phyloP scores from a whole-genome alignment of 2,329 filamentous ascomycete genomes.

The Lachnellula willkommii region DNA sequence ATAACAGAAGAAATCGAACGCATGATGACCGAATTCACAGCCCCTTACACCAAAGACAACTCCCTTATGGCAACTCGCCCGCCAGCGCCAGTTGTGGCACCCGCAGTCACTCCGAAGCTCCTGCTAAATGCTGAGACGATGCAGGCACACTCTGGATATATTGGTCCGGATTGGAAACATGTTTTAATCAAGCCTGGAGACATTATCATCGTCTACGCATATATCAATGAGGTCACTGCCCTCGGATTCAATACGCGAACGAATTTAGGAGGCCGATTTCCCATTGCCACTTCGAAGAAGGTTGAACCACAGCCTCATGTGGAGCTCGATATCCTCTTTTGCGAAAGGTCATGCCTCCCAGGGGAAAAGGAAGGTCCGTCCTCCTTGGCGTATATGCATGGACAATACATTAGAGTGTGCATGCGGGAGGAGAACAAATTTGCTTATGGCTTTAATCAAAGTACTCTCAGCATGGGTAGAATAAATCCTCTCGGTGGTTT shows the following conservation, averaged over 20 bases:
- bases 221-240: slow-evolving; percentile 3
- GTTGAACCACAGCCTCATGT: slow-evolving; percentile 2
- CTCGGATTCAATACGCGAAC: slow-evolving; percentile 7
- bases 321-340: background rate
- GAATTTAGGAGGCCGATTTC: slow-evolving; percentile 5
- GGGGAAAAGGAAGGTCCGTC: background rate
- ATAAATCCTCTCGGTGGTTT: background rate
- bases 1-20: slow-evolving; percentile 4
- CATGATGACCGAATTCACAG: slow-evolving; percentile 7
- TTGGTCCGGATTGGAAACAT: slow-evolving; percentile 7
- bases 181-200: slow-evolving; percentile 2
- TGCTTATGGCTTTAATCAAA: slow-evolving; percentile 3
- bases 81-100: slow-evolving; percentile 3
- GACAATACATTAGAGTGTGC: slow-evolving; percentile 5
- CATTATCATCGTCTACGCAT: slow-evolving; percentile 1
- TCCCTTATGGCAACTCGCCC: slow-evolving; percentile 2
- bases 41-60: slow-evolving; percentile 4
- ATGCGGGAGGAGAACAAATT: background rate
- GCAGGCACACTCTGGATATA: slow-evolving; percentile 4
- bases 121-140: slow-evolving; percentile 3
- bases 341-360: background rate
- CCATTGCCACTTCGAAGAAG: slow-evolving; percentile 3
- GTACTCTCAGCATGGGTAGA: slow-evolving; percentile 4
- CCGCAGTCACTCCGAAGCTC: slow-evolving; percentile 2
- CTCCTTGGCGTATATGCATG: background rate